Conservation (phyloP, 1,284 basidiomycete genomes). For the Moniliophthora roreri region DNA sequence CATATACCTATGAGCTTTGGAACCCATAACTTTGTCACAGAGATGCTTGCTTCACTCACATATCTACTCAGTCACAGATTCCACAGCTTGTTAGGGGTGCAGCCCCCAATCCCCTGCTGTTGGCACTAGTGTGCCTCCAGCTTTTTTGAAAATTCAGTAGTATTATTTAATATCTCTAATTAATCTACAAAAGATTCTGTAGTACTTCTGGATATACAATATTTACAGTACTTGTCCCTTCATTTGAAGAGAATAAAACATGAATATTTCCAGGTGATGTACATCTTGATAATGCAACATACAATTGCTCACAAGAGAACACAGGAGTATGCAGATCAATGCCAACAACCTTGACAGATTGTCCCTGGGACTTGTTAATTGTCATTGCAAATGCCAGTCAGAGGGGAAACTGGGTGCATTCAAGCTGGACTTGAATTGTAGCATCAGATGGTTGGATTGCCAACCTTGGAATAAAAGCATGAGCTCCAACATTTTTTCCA, state of each 20-base stretch:
- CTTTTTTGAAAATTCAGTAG: too few relatives aligned
- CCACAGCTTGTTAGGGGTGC: too few relatives aligned
- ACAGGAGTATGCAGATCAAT: constrained; percentile 27
- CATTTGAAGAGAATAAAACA: constrained; percentile 15
- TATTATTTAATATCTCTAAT: too few relatives aligned
- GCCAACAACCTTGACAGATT: constrained; percentile 28
- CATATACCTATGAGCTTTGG: constrained; percentile 9
- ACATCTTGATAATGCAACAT: constrained; percentile 28
- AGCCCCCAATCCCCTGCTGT: too few relatives aligned
- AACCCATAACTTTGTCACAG: too few relatives aligned
- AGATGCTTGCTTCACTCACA: too few relatives aligned
- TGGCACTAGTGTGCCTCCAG: too few relatives aligned
- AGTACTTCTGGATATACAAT: constrained; percentile 5
- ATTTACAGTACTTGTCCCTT: constrained; percentile 4
- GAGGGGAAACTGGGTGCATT: constrained; percentile 32
- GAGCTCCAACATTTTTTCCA: background rate
- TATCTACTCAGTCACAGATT: too few relatives aligned
- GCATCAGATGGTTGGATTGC: background rate
- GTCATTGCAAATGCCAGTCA: constrained; percentile 34
- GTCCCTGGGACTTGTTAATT: constrained; percentile 38
- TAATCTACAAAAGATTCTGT: too few relatives aligned
- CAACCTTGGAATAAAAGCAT: background rate
- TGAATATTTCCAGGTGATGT: constrained; percentile 18
- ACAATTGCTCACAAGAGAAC: constrained; percentile 35
- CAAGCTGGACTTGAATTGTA: constrained; percentile 12